These are phyloP conservation scores for Ogataea angusta DNA, from an alignment of 805 yeast genomes.

Conservation along the genomic window DNA sequence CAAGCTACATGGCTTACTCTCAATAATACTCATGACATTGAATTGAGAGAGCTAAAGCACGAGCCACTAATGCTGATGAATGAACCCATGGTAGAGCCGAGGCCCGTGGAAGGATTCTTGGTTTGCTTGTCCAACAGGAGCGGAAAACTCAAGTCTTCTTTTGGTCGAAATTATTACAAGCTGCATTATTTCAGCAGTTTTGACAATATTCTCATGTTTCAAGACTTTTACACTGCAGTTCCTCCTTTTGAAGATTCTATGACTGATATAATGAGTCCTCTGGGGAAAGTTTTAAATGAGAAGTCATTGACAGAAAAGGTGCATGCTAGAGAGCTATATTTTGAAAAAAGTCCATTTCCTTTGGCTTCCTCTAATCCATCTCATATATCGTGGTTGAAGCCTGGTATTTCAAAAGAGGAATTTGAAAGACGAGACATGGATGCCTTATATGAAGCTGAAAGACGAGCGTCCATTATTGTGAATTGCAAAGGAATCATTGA, in stretches of 20 bases:
- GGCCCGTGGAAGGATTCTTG: slow-evolving; percentile 80
- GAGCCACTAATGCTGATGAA: slow-evolving; percentile 34
- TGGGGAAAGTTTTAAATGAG: slow-evolving; percentile 31
- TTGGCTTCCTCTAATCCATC: slow-evolving; percentile 43
- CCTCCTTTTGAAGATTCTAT: slow-evolving; percentile 50
- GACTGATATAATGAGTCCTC: slow-evolving; percentile 32
- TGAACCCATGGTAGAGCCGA: slow-evolving; percentile 50
- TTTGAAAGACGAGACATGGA: slow-evolving; percentile 48
- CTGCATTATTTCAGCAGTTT: slow-evolving; percentile 62
- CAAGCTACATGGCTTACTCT: slow-evolving; percentile 43
- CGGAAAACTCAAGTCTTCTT: slow-evolving; percentile 35
- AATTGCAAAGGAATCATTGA: slow-evolving; percentile 64
- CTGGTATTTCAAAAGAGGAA: slow-evolving; percentile 34
- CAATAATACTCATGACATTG: slow-evolving; percentile 50
- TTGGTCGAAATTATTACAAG: slow-evolving; percentile 43
- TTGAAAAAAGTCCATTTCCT: slow-evolving; percentile 53
- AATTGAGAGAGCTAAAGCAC: slow-evolving; percentile 49
- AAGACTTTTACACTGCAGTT: slow-evolving; percentile 49
- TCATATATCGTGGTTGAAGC: slow-evolving; percentile 63
- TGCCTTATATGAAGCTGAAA: slow-evolving; percentile 63
- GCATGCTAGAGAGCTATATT: slow-evolving; percentile 34
- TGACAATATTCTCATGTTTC: slow-evolving; percentile 58
- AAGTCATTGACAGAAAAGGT: slow-evolving; percentile 22
- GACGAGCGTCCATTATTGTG: slow-evolving; percentile 54
- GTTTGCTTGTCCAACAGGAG: slow-evolving; percentile 49